Base-by-base conservation (phyloP, 495 filamentous ascomycete genomes). In the Evernia prunastri region DNA sequence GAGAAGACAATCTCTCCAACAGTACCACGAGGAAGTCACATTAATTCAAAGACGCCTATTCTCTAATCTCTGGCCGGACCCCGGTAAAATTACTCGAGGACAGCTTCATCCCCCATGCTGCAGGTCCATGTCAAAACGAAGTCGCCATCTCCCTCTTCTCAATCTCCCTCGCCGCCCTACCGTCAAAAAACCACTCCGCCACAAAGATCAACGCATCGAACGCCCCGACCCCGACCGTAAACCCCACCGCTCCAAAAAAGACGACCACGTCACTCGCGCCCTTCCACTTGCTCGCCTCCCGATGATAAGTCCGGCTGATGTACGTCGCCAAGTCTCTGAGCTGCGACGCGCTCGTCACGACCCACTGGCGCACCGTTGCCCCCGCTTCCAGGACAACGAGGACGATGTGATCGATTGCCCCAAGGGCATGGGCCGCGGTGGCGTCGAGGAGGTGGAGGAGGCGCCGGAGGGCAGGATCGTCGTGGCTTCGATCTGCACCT, bases 351-450 rank as follows among this genome's bases (percentile, higher is more conserved):
- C 56, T 59, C 12, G 56, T 36, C 12, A 59, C 35, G 56, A 59
- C 35, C 56, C 56, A 59, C 11, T 25, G 25, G n/a, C 20, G 9
- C 36, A 37, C 27, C 56, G 12, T 59, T 20, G 9, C 31, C 17
- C 56, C 56, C 27, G 56, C 27, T 18, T 59, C 56, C 2, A 11
- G n/a, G 56, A 59, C 17, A 37, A 59, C 2, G 35, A 59, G 25
- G 29, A 59, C 35, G n/a, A 59, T 35, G n/a, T 59, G 56, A 59
- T 59, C 56, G 56, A 59, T 59, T 7, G 17, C 56, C 27, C 56
- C 12, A 27, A 59, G 56, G 56, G 56, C 23, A 33, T 15, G 29
- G 12, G 27, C 56, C n/a, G 56, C 56, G 35, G 37, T 37, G 37
- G 56, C 56, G 56, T 59, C 56, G 35, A 59, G 25, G 56, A 37